Evolutionary conservation across 306 rosid genomes (phyloP).

Genomic region (Urtica urens): DNA sequence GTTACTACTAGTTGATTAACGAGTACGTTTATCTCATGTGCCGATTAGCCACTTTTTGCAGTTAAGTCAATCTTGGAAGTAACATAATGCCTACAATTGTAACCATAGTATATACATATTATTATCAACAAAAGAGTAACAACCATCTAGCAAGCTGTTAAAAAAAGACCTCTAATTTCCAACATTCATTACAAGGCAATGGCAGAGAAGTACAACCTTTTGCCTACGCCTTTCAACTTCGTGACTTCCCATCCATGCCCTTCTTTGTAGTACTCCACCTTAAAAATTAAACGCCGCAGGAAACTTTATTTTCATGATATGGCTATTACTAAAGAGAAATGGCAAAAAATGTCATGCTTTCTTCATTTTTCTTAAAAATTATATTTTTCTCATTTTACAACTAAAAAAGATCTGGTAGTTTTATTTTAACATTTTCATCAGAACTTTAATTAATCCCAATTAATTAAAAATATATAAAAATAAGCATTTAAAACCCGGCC

Average conservation of each 20-base stretch:
- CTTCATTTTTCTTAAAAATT: too few species aligned
- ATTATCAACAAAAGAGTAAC: background rate
- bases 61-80: background rate
- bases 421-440: too few species aligned
- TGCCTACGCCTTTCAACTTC: constrained; percentile 28
- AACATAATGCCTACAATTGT: background rate
- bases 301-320: too few species aligned
- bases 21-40: background rate
- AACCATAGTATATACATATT: background rate
- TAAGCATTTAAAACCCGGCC: too few species aligned
- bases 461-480: too few species aligned
- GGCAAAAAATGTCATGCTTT: too few species aligned
- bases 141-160: too few species aligned
- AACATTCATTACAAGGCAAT: constrained; percentile 14
- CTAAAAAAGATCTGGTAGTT: too few species aligned
- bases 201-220: constrained; percentile 32
- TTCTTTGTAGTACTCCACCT: constrained; percentile 40
- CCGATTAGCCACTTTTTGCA: background rate
- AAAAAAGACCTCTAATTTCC: background rate
- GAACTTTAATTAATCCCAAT: too few species aligned
- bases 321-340: too few species aligned
- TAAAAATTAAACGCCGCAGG: too few species aligned
- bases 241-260: constrained; percentile 29
- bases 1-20: constrained; percentile 3
- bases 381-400: too few species aligned